Evolutionary conservation across 495 filamentous ascomycete species (phyloP).

Genomic region (Tuber melanosporum): DNA sequence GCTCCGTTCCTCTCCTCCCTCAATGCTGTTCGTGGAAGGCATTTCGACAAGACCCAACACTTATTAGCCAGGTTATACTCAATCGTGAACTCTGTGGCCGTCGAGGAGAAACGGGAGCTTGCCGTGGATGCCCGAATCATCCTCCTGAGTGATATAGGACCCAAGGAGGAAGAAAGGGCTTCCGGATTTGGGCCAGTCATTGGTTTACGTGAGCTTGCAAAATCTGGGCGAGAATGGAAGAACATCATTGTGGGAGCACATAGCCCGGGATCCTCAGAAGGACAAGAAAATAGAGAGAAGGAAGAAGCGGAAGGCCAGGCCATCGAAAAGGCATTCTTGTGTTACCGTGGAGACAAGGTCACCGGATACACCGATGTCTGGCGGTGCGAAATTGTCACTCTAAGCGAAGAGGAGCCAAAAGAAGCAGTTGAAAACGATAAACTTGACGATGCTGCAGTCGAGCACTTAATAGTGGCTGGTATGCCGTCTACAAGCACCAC

Average conservation of each 20-base stretch:
- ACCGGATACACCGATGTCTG: constrained; percentile 19
- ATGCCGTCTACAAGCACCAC: constrained; percentile 7
- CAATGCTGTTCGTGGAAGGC: constrained; percentile 49
- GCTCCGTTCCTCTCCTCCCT: constrained; percentile 43
- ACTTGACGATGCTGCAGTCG: constrained; percentile 17
- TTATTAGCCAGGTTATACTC: constrained; percentile 74
- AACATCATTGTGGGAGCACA: constrained; percentile 50
- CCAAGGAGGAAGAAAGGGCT: constrained; percentile 41
- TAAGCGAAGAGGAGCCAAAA: constrained; percentile 25
- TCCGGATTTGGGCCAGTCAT: constrained; percentile 56
- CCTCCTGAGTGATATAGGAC: constrained; percentile 55
- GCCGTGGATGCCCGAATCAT: constrained; percentile 74
- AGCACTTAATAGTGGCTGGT: constrained; percentile 34
- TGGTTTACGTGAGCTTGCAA: constrained; percentile 59
- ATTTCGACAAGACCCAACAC: constrained; percentile 59
- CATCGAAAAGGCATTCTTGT: constrained; percentile 30
- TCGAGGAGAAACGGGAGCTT: constrained; percentile 59
- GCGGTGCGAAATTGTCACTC: constrained; percentile 4
- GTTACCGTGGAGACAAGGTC: constrained; percentile 28
- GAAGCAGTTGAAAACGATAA: constrained; percentile 13
- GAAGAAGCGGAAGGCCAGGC: constrained; percentile 29
- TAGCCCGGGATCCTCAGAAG: constrained; percentile 14
- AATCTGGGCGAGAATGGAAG: constrained; percentile 60
- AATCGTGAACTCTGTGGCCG: constrained; percentile 58
- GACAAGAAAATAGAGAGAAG: constrained; percentile 25